Evolutionary conservation across 371 early-diverging fungal genomes (phyloP), one percentile per base, ranked within the genome.

Genomic region (Saksenaea vasiformis): DNA sequence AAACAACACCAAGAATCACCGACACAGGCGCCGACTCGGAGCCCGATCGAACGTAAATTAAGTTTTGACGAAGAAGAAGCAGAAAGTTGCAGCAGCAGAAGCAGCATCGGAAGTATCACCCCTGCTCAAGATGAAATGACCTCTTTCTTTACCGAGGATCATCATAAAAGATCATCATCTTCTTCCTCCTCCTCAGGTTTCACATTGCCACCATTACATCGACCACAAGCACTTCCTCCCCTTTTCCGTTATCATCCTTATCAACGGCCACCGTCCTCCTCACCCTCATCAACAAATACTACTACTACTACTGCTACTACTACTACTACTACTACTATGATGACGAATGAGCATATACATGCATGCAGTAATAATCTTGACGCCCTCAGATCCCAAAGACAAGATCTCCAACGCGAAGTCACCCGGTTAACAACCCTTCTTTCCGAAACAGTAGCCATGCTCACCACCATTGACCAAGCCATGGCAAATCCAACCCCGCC

Each of bases 361-460:
- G 67, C 62, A 10, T 73, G 73, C 41, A 28, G 57, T 1, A 69
- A 70, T 34, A 83, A 66, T 41, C 60, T 75, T 9, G 77, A 85
- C 61, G 74, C 74, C 3, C 76, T 82, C 36, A 71, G 73, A 53
- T 81, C 78, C 27, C 81, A 85, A n/a, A 74, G 86, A 11, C 77
- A 80, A 34, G 76, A 80, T 34, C 65, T 88, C 27, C 85, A 88
- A 55, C 72, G 80, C 17, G 85, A 88, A 59, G 82, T 87, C 10
- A 67, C 78, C 5, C 77, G 85, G 34, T 59, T 88, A 5, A 77
- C 78, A 8, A 72, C 76, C 58, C 66, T 87, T 0, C 60, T 88
- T 8, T 79, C 80, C 0, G 70, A 79, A 43, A 85, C 87, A 1
- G 76, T 81, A 1, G 78, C 83, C 13, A 80, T 78, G 35, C 66